phyloP scores from a whole-genome alignment of 225 moss, liverwort and hornwort species.

The Pleurozium schreberi region DNA sequence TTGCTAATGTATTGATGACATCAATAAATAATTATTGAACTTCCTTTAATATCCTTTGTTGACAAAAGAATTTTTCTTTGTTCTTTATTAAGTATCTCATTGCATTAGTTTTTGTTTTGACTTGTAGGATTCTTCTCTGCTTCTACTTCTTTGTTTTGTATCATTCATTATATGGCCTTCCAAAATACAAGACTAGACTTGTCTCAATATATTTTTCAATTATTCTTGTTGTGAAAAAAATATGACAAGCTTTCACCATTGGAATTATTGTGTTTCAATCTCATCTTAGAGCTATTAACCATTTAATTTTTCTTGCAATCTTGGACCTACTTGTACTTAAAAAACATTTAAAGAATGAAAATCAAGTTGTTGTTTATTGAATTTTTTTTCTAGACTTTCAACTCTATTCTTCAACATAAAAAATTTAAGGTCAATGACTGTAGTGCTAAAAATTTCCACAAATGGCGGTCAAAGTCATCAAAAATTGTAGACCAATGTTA shows the following conservation, averaged over 20 bases:
- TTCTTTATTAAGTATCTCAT: background rate
- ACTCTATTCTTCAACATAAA: too few species aligned
- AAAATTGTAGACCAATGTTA: too few species aligned
- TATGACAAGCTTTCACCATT: background rate
- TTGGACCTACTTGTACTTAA: too few species aligned
- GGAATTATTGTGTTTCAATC: too few species aligned
- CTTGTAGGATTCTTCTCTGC: accelerated
- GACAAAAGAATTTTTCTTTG: accelerated
- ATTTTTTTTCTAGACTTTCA: too few species aligned
- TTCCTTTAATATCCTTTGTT: background rate
- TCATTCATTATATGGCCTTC: background rate
- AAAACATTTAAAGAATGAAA: too few species aligned
- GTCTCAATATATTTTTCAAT: background rate
- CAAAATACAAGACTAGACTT: background rate
- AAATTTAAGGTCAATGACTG: too few species aligned
- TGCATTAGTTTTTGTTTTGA: background rate
- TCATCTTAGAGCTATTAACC: too few species aligned
- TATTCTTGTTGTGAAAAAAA: background rate
- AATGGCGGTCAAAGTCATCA: too few species aligned
- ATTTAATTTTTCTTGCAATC: too few species aligned
- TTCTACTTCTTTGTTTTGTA: accelerated
- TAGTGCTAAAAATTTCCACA: too few species aligned
- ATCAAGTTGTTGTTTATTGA: too few species aligned
- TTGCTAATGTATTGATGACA: background rate
- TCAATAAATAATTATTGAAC: background rate